Evolutionary conservation across 2,329 filamentous ascomycete genomes (phyloP).

Genomic region (Trichoderma breve): DNA sequence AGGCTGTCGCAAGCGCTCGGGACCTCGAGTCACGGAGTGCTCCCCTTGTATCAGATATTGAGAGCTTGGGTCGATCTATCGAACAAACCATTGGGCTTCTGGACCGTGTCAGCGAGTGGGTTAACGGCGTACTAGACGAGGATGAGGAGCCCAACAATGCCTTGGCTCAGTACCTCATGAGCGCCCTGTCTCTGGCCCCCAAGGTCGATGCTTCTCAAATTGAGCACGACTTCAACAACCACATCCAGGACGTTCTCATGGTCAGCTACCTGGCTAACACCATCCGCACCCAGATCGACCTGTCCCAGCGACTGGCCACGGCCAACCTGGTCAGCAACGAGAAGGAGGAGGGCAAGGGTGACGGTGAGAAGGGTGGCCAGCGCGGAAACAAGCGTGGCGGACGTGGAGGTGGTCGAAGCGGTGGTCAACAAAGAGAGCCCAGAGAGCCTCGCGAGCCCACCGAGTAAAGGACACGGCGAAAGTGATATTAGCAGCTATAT

Average conservation of each 20-base stretch:
- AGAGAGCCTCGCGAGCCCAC: constrained; percentile 42
- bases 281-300: constrained; percentile 97
- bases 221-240: constrained; percentile 99
- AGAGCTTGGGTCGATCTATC: constrained; percentile 79
- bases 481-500: neutral
- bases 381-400: constrained; percentile 51
- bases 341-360: constrained; percentile 50
- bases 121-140: constrained; percentile 91
- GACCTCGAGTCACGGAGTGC: constrained; percentile 72
- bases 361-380: constrained; percentile 45
- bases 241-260: constrained; percentile 97
- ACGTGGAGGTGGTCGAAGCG: constrained; percentile 50
- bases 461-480: constrained; percentile 32
- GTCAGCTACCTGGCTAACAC: constrained; percentile 98
- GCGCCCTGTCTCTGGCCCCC: constrained; percentile 85
- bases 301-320: constrained; percentile 92
- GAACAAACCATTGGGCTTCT: constrained; percentile 87
- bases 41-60: constrained; percentile 80
- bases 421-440: constrained; percentile 51
- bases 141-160: constrained; percentile 85
- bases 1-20: constrained; percentile 80
- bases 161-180: constrained; percentile 92
- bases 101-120: constrained; percentile 87
- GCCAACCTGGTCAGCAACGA: constrained; percentile 58
- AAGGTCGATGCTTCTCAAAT: constrained; percentile 91